Evolutionary conservation across 805 yeast genomes (phyloP).

Genomic region (Hermanozyma aechmeae): DNA sequence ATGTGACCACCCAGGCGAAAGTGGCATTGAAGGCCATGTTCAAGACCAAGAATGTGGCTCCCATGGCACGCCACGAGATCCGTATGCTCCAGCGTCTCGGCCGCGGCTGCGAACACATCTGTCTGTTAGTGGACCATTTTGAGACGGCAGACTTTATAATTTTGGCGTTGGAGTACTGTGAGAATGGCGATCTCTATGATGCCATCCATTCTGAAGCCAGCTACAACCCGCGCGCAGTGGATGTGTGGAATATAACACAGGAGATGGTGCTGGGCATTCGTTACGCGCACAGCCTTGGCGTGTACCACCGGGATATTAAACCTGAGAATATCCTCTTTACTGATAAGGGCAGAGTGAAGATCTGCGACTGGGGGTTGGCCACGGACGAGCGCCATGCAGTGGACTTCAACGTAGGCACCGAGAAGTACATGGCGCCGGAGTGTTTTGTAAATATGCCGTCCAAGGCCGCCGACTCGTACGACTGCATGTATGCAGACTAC

Average conservation of each 20-base stretch:
- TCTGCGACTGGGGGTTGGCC: conserved; percentile 71
- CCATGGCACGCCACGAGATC: conserved; percentile 49
- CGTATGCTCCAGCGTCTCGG: conserved; percentile 24
- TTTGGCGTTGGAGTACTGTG: conserved; percentile 58
- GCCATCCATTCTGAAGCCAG: conserved; percentile 20
- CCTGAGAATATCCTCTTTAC: conserved; percentile 62
- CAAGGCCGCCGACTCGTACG: conserved; percentile 15
- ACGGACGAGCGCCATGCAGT: conserved; percentile 21
- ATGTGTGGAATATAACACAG: conserved; percentile 31
- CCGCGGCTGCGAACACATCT: conserved; percentile 39
- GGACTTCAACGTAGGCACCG: conserved; percentile 44
- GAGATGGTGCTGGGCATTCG: conserved; percentile 45
- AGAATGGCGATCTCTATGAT: conserved; percentile 62
- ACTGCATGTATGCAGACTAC: conserved; percentile 39
- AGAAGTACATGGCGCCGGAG: conserved; percentile 53
- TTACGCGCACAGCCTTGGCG: conserved; percentile 47
- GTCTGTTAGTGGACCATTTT: conserved; percentile 48
- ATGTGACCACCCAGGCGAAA: conserved; percentile 15
- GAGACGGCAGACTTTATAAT: conserved; percentile 33
- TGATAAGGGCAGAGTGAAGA: conserved; percentile 42
- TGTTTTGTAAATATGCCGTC: conserved; percentile 15
- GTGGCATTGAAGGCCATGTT: conserved; percentile 52
- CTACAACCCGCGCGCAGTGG: conserved; percentile 10
- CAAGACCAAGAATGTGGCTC: conserved; percentile 30
- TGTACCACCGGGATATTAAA: conserved; percentile 64